Base-by-base conservation (phyloP, 441 rosid genomes). In the Omphalea diandra region DNA sequence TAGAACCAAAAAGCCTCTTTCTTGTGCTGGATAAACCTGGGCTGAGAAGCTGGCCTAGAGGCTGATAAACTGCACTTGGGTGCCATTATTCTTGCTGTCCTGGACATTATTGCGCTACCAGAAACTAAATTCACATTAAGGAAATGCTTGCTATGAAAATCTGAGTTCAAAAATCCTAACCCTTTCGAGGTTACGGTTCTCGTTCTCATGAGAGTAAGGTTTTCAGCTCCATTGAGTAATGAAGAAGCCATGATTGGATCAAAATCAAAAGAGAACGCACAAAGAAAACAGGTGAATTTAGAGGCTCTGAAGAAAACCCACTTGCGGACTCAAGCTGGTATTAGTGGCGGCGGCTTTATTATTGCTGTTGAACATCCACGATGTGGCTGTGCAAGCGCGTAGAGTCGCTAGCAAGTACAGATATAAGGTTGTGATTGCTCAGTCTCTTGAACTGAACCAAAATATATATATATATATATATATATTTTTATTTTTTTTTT, bases 1-100 rank as follows among this genome's bases (percentile, higher is more conserved):
- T 84, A 80, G 70, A 84, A 80, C 87, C 84, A 82, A 64, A 82
- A 82, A 1, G 87, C 87, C 76, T 80, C 81, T 75, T 80, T 78
- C 76, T 84, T 84, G 74, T 82, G 85, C 27, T 84, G 87, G 26
- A 84, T 82, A 58, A 82, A 84, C 66, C 87, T 78, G 14, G 84
- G 87, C 58, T 80, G 84, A 4, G 82, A 77, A 57, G 85, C 81
- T 22, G 82, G 87, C 75, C 87, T 78, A 32, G 85, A 36, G 17
- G 85, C 31, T 59, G 87, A 83, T 8, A 73, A 14, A 62, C 77
- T 75, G 65, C 83, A 83, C 35, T 44, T 81, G 32, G 80, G 73
- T 44, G 44, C 67, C 24, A 75, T 64, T 15, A 35, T 29, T 29
- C 67, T 78, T 20, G 60, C 15, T 65, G n/a, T n/a, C n/a, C 72